phyloP scores from a whole-genome alignment of 495 filamentous ascomycete species.

The Ascobolus immersus region DNA sequence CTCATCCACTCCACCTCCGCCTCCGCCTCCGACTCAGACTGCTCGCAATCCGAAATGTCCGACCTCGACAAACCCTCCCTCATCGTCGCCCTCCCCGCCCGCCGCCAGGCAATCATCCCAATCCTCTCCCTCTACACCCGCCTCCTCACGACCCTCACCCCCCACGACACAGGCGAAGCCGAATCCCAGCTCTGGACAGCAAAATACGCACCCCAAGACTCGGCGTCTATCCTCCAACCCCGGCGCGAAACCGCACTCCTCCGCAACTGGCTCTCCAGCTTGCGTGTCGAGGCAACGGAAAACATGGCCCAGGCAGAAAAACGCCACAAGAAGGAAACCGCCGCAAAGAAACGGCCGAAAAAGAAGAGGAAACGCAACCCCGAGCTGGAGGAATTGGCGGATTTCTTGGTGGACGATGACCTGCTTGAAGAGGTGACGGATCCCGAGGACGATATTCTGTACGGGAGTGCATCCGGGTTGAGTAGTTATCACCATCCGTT shows the following conservation, averaged over 20 bases:
- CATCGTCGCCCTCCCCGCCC: constrained; percentile 25
- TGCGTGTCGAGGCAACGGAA: no score
- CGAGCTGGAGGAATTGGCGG: constrained; percentile 21
- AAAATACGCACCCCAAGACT: constrained; percentile 57
- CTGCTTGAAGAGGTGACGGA: constrained; percentile 44
- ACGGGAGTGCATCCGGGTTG: no score
- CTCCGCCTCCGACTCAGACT: no score
- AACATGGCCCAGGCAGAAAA: no score
- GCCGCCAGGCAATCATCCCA: no score
- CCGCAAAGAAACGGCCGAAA: constrained; percentile 24
- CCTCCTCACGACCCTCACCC: constrained; percentile 34
- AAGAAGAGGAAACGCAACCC: constrained; percentile 16
- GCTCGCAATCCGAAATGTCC: constrained; percentile 4
- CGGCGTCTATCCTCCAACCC: constrained; percentile 49
- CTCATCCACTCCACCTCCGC: no score
- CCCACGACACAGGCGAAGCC: constrained; percentile 57
- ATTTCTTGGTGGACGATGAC: constrained; percentile 17
- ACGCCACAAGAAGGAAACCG: no score
- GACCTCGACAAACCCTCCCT: constrained; percentile 2
- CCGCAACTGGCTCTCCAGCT: constrained; percentile 56
- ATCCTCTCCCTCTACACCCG: constrained; percentile 29
- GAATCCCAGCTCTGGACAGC: constrained; percentile 52
- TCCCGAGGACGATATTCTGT: constrained; percentile 28
- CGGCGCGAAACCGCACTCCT: constrained; percentile 46
- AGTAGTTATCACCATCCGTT: no score